These are phyloP conservation scores for Gnaphalium uliginosum DNA, from an alignment of 129 eudicot species.

Conservation along the genomic window DNA sequence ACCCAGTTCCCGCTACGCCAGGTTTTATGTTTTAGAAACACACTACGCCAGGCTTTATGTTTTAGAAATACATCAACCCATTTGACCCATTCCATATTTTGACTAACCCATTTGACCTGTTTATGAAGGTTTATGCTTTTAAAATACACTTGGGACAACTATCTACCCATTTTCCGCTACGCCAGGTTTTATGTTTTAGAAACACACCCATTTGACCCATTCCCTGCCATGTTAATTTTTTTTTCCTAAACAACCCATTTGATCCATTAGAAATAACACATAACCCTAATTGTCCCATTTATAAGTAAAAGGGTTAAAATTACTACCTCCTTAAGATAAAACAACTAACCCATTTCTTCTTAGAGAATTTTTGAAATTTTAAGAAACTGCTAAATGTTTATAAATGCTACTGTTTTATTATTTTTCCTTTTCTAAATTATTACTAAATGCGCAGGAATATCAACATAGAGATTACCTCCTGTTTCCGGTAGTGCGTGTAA, in stretches of 20 bases:
- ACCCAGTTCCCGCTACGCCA: neutral
- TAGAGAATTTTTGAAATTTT: no score
- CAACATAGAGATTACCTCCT: conserved; percentile 42
- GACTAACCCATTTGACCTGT: neutral
- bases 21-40: neutral
- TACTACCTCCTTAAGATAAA: neutral
- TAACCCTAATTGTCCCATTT: neutral
- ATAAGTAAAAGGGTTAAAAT: no score
- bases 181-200: neutral
- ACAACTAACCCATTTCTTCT: neutral
- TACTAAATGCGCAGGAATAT: neutral
- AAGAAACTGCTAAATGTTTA: no score
- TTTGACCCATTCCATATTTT: neutral
- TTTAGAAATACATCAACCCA: neutral
- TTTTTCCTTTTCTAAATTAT: conserved; percentile 2
- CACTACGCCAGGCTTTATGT: neutral
- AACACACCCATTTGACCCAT: neutral
- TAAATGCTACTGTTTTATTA: no score
- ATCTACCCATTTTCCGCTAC: neutral
- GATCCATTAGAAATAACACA: neutral
- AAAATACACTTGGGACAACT: neutral
- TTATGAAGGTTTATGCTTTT: neutral
- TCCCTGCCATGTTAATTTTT: neutral
- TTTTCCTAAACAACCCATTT: neutral
- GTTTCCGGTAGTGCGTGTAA: conserved; percentile 47